These are phyloP conservation scores for Plicaturopsis crispa DNA, from an alignment of 768 basidiomycete species.

Conservation along the genomic window DNA sequence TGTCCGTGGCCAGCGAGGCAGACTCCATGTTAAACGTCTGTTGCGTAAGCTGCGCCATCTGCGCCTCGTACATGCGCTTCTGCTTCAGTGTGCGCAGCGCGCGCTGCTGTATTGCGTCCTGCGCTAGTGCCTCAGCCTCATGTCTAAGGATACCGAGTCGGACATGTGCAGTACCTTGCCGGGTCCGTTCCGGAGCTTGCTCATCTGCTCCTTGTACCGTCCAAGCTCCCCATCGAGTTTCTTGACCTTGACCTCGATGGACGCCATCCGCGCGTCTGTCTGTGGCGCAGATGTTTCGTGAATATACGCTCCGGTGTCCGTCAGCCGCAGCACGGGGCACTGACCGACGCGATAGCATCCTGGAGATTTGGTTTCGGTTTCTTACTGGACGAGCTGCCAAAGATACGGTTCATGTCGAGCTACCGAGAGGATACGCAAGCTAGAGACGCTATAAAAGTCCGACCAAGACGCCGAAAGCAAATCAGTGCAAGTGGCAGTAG, in stretches of 20 bases:
- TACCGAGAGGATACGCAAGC: too few relatives aligned
- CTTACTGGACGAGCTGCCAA: slow-evolving; percentile 64
- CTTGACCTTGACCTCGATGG: slow-evolving; percentile 93
- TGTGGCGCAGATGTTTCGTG: slow-evolving; percentile 19
- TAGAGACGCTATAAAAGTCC: too few relatives aligned
- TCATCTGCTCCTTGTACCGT: slow-evolving; percentile 94
- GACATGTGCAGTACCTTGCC: slow-evolving; percentile 62
- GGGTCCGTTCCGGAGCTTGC: slow-evolving; percentile 86
- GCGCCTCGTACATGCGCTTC: slow-evolving; percentile 92
- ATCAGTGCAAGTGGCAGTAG: too few relatives aligned
- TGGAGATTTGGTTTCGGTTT: slow-evolving; percentile 83
- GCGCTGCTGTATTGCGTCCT: slow-evolving; percentile 92
- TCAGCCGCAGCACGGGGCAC: slow-evolving; percentile 15
- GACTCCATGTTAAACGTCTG: slow-evolving; percentile 99
- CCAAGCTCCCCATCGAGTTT: slow-evolving; percentile 92
- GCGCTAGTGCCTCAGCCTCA: slow-evolving; percentile 2
- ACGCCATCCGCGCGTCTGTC: slow-evolving; percentile 83
- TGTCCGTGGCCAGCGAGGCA: slow-evolving; percentile 92
- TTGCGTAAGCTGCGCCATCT: slow-evolving; percentile 84
- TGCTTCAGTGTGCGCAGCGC: slow-evolving; percentile 90
- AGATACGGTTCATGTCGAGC: slow-evolving; percentile 72
- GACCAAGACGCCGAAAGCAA: too few relatives aligned
- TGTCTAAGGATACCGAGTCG: background rate
- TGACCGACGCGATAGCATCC: slow-evolving; percentile 88
- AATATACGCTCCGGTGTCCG: background rate